Evolutionary conservation across 2,329 filamentous ascomycete genomes (phyloP).

Genomic region (Neophaeococcomyces aloes): DNA sequence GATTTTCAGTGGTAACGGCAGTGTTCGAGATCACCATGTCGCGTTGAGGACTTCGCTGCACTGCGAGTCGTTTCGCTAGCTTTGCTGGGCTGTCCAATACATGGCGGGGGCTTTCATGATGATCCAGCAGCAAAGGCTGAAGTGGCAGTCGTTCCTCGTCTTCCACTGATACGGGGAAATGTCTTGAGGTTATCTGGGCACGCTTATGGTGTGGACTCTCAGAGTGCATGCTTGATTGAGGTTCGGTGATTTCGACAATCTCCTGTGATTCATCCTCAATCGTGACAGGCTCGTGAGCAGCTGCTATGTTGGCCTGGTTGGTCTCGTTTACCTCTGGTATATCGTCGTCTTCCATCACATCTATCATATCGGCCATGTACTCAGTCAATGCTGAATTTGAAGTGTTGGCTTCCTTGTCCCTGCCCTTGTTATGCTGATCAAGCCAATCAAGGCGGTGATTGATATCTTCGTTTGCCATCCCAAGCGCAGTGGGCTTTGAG

Average conservation of each 20-base stretch:
- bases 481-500: not conserved
- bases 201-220: too few species aligned
- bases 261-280: conserved; percentile 2
- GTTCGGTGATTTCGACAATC: too few species aligned
- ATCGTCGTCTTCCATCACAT: not conserved
- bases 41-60: conserved; percentile 2
- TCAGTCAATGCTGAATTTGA: not conserved
- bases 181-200: not conserved
- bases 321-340: not conserved
- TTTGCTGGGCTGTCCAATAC: not conserved
- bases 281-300: not conserved
- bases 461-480: not conserved
- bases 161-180: not conserved
- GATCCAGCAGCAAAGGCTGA: not conserved
- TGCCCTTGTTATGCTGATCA: not conserved
- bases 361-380: not conserved
- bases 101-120: not conserved
- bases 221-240: too few species aligned
- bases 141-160: not conserved
- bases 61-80: not conserved
- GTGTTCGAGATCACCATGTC: not conserved
- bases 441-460: too few species aligned
- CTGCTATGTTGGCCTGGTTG: not conserved
- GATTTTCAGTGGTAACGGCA: not conserved
- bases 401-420: not conserved